A percentile compares a stretch with the other conserved stretches of the same genome.
Evolutionary conservation across 768 basidiomycete species (phyloP).

Genomic region (Sporobolomyces pararoseus): DNA sequence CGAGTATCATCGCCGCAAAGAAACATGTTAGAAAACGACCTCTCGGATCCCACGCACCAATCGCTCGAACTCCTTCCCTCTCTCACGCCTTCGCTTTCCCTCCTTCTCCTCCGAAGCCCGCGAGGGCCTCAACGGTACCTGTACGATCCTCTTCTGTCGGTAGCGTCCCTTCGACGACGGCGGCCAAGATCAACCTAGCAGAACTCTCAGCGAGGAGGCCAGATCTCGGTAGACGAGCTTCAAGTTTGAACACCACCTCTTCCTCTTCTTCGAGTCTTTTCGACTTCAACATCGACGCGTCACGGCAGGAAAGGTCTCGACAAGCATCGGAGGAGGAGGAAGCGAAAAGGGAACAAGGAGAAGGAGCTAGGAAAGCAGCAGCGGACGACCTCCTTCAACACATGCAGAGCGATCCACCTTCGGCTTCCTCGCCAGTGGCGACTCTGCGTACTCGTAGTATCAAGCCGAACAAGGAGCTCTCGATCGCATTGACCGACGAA

Average conservation of each 20-base stretch:
- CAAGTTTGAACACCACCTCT: slow-evolving; percentile 6
- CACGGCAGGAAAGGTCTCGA: neutral
- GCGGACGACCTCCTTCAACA: slow-evolving; percentile 30
- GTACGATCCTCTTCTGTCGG: neutral
- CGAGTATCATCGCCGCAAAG: slow-evolving; percentile 41
- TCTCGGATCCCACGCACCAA: slow-evolving; percentile 39
- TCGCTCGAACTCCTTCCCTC: slow-evolving; percentile 37
- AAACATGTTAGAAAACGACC: slow-evolving; percentile 40
- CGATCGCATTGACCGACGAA: neutral
- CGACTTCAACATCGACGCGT: neutral
- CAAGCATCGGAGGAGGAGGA: neutral
- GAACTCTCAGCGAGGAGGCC: slow-evolving; percentile 2
- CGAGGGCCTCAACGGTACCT: neutral
- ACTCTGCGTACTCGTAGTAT: neutral
- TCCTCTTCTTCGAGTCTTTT: too few relatives aligned
- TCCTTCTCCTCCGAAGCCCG: slow-evolving; percentile 23
- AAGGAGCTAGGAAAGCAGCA: neutral
- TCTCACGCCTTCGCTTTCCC: slow-evolving; percentile 40
- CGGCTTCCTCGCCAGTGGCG: slow-evolving; percentile 17
- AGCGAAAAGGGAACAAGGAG: neutral
- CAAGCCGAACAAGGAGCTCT: neutral
- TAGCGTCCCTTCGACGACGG: neutral
- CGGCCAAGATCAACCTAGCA: neutral
- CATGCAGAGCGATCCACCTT: slow-evolving; percentile 38
- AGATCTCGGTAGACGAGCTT: slow-evolving; percentile 12